phyloP scores from a whole-genome alignment of 2,329 filamentous ascomycete genomes.

The Fusarium luffae region DNA sequence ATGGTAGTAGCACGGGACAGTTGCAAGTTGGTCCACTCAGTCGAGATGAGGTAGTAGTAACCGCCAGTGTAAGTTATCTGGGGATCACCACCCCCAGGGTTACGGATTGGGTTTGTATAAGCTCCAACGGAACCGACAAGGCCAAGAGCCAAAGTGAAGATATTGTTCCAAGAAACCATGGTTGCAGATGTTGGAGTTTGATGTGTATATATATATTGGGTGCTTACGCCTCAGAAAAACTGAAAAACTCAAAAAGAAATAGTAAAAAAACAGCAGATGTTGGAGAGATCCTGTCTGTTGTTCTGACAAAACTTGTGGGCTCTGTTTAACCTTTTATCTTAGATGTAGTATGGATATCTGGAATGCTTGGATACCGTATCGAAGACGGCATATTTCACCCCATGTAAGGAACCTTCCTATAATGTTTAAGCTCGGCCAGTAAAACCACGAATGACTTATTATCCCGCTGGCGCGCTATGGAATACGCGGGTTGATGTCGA shows the following conservation, averaged over 20 bases:
- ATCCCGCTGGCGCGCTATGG: background rate
- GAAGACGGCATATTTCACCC: background rate
- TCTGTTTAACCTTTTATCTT: background rate
- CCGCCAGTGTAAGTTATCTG: constrained; percentile 63
- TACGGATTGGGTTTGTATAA: constrained; percentile 64
- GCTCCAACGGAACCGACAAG: constrained; percentile 39
- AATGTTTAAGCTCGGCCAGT: background rate
- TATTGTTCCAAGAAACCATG: constrained; percentile 32
- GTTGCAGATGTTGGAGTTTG: background rate
- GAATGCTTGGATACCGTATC: background rate
- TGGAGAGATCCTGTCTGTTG: background rate
- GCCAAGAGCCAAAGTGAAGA: constrained; percentile 21
- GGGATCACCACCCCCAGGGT: constrained; percentile 62
- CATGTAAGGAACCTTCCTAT: background rate
- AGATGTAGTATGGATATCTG: too few species aligned
- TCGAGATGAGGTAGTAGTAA: constrained; percentile 68
- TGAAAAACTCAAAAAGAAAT: too few species aligned
- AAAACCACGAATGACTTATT: background rate
- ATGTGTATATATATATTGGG: too few species aligned
- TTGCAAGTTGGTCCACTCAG: constrained; percentile 65
- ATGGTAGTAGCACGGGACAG: constrained; percentile 66
- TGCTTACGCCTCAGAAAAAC: too few species aligned
- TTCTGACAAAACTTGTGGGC: background rate
- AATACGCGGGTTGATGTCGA: constrained; percentile 6
- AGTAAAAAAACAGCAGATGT: background rate